These are phyloP conservation scores for Xylariaceae sp. DNA, from an alignment of 2,329 filamentous ascomycete species.

Conservation along the genomic window DNA sequence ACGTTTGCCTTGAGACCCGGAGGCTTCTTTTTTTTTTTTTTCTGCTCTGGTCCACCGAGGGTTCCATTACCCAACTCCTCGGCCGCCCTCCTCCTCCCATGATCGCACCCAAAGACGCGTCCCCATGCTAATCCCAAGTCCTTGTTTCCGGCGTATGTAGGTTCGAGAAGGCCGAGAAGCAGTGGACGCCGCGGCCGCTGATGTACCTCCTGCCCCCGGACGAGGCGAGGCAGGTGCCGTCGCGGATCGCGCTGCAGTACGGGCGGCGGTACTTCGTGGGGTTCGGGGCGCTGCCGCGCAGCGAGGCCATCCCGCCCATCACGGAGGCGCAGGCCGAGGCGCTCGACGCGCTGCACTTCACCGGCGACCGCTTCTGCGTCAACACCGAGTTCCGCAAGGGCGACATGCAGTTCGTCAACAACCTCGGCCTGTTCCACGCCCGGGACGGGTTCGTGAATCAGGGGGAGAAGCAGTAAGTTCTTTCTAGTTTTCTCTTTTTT, in stretches of 20 bases:
- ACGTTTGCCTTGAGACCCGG: no score
- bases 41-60: no score
- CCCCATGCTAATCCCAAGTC: no score
- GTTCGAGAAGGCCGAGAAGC: conserved; percentile 40
- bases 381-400: conserved; percentile 41
- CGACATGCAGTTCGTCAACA: conserved; percentile 49
- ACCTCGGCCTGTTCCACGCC: conserved; percentile 46
- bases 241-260: conserved; percentile 54
- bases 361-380: conserved; percentile 37
- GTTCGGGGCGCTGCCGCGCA: conserved; percentile 47
- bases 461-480: conserved; percentile 33
- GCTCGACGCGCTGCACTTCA: conserved; percentile 42
- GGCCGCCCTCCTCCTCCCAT: no score
- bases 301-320: conserved; percentile 46
- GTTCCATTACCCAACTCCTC: no score
- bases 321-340: conserved; percentile 46
- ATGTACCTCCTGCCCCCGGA: conserved; percentile 48
- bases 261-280: conserved; percentile 51
- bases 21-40: no score
- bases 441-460: conserved; percentile 41
- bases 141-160: conserved; percentile 28
- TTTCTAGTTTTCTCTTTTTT: not conserved
- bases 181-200: conserved; percentile 42
- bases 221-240: conserved; percentile 29
- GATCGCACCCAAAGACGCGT: no score